Base-by-base conservation (phyloP, 768 basidiomycete species). In the Mycena alexandri region DNA sequence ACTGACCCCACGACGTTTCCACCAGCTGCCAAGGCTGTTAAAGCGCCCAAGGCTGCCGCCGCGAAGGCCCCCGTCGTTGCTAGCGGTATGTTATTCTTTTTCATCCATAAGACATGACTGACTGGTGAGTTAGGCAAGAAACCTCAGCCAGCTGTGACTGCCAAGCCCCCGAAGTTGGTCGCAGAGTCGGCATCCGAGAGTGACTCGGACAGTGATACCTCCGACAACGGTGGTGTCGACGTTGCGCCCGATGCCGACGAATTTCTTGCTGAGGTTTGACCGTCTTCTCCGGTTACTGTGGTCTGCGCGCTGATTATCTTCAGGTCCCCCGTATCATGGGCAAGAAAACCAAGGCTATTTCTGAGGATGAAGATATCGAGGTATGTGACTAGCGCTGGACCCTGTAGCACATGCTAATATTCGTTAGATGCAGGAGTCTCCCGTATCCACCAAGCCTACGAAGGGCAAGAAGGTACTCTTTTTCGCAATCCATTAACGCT, bases 1-100 rank as follows among this genome's bases (percentile, higher is more conserved):
- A 36, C n/a, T 36, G 36, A 54, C 52, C 52, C n/a, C n/a, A n/a
- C n/a, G n/a, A n/a, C n/a, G n/a, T n/a, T 54, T 17, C 33, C 52
- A n/a, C 9, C 34, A 12, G n/a, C 34, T n/a, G 29, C 21, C 52
- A 54, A 54, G 14, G 33, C 34, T 38, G 19, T 5, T 1, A 36
- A n/a, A n/a, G n/a, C n/a, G n/a, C n/a, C n/a, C n/a, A n/a, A n/a
- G n/a, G n/a, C n/a, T n/a, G n/a, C 12, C 34, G 34, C n/a, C 25
- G 9, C 8, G 55, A 25, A 57, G 2, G 41, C 22, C 21, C 4
- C 5, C 11, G 24, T 43, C 42, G 6, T 43, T 25, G 7, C 21
- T 25, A 16, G 6, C n/a, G 13, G 41, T 22, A 14, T 4, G 3
- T 22, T 42, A 17, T 21, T n/a, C n/a, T n/a, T n/a, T n/a, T n/a